phyloP scores from a whole-genome alignment of 257 asterid genomes.

The Capsicum chinense region DNA sequence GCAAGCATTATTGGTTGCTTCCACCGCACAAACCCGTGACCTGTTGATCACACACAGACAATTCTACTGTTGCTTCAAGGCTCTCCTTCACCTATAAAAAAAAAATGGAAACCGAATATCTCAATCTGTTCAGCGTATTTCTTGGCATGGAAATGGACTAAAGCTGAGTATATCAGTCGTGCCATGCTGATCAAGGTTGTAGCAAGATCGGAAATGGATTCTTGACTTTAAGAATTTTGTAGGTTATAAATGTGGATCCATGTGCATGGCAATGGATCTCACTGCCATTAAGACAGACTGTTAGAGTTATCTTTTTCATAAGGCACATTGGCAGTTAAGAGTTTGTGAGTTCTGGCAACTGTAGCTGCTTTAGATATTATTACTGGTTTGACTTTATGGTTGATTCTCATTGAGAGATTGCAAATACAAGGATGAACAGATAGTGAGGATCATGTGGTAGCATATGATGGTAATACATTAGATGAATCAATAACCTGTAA shows the following conservation, averaged over 20 bases:
- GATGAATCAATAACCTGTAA: constrained; percentile 11
- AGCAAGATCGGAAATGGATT: not conserved
- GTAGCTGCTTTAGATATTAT: constrained; percentile 15
- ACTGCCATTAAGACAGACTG: not conserved
- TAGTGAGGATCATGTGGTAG: not conserved
- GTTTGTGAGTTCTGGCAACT: not conserved
- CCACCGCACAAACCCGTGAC: not conserved
- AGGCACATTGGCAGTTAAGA: not conserved
- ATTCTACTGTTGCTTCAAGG: not conserved
- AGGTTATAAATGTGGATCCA: not conserved
- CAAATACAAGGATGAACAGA: not conserved
- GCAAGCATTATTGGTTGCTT: not conserved
- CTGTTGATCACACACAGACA: not conserved
- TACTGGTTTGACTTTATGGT: not conserved
- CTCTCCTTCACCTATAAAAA: not conserved
- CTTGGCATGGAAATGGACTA: not conserved
- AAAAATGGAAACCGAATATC: not conserved
- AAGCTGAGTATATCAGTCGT: not conserved
- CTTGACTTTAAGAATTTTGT: not conserved
- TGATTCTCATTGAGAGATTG: not conserved
- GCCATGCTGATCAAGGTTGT: not conserved
- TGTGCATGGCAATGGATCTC: not conserved
- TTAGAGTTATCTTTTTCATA: not conserved
- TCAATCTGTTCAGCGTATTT: not conserved
- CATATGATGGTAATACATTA: not conserved